phyloP scores from a whole-genome alignment of 768 basidiomycete species.

The Mycena amicta region DNA sequence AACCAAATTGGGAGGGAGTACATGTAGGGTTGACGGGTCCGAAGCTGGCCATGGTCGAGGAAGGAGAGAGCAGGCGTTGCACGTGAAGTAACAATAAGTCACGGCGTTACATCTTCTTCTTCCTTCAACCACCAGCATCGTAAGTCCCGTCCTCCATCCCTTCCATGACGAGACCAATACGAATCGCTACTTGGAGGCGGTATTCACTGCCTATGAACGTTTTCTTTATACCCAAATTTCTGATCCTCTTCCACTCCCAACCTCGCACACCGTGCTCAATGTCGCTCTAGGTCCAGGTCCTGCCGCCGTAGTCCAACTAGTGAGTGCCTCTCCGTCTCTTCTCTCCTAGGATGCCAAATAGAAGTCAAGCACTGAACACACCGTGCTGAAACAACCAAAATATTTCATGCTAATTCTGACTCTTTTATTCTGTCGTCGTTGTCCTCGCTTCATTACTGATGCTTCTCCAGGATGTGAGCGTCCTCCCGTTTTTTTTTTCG shows the following conservation, averaged over 20 bases:
- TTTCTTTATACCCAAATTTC: slow-evolving; percentile 91
- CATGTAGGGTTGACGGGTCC: slow-evolving; percentile 59
- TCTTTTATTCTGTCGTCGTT: slow-evolving; percentile 9
- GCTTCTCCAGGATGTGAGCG: no score
- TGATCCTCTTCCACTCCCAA: slow-evolving; percentile 46
- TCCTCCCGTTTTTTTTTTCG: no score
- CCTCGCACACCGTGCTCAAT: slow-evolving; percentile 18
- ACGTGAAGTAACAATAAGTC: not conserved
- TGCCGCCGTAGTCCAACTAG: no score
- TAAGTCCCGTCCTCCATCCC: slow-evolving; percentile 31
- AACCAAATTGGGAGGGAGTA: slow-evolving; percentile 67
- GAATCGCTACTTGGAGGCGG: slow-evolving; percentile 91
- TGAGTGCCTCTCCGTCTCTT: slow-evolving; percentile 31
- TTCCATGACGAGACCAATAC: slow-evolving; percentile 64
- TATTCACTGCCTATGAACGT: slow-evolving; percentile 60
- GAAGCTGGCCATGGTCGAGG: slow-evolving; percentile 65
- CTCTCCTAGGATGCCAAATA: slow-evolving; percentile 57
- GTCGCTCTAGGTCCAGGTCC: slow-evolving; percentile 2
- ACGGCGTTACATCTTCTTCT: slow-evolving; percentile 1
- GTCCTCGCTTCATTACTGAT: not conserved
- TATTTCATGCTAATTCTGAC: slow-evolving; percentile 92
- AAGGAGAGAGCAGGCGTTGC: slow-evolving; percentile 12
- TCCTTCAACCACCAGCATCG: slow-evolving; percentile 24
- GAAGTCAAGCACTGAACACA: slow-evolving; percentile 87
- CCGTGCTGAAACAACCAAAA: slow-evolving; percentile 75